phyloP scores from a whole-genome alignment of 176 grass and related monocot genomes.

The Eragrostis nindensis region DNA sequence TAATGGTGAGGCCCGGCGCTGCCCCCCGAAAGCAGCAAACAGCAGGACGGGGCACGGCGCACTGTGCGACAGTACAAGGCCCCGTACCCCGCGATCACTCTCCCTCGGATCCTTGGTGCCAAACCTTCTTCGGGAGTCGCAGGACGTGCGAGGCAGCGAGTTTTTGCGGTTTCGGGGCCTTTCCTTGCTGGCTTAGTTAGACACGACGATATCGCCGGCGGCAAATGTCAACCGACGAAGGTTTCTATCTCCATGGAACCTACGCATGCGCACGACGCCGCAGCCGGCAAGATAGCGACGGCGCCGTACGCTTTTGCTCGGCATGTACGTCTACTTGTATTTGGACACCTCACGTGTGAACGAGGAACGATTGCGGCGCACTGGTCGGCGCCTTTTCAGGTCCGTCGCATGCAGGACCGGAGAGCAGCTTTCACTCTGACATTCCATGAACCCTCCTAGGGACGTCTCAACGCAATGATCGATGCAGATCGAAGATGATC shows the following conservation, averaged over 20 bases:
- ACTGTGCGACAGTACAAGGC: background rate
- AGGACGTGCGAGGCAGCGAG: background rate
- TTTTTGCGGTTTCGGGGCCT: too few species aligned
- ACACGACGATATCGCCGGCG: too few species aligned
- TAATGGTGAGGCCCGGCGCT: conserved; percentile 24
- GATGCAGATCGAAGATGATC: background rate
- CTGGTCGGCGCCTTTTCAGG: conserved; percentile 1
- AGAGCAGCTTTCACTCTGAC: conserved; percentile 11
- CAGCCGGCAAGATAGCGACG: too few species aligned
- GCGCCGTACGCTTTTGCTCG: background rate
- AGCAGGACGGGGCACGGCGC: background rate
- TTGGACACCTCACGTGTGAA: conserved; percentile 13
- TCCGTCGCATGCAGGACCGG: background rate
- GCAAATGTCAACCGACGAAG: too few species aligned
- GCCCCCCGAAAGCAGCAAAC: conserved; percentile 4
- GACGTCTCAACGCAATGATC: conserved; percentile 8
- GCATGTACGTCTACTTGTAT: background rate
- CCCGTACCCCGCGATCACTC: background rate
- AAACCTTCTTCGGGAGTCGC: background rate
- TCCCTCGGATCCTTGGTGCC: background rate
- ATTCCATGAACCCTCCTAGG: background rate
- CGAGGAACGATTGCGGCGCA: background rate
- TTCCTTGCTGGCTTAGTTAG: too few species aligned
- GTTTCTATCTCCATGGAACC: too few species aligned
- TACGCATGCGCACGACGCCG: too few species aligned